These are phyloP conservation scores for Geosmithia putterillii DNA, from an alignment of 2,329 filamentous ascomycete genomes.

Conservation along the genomic window DNA sequence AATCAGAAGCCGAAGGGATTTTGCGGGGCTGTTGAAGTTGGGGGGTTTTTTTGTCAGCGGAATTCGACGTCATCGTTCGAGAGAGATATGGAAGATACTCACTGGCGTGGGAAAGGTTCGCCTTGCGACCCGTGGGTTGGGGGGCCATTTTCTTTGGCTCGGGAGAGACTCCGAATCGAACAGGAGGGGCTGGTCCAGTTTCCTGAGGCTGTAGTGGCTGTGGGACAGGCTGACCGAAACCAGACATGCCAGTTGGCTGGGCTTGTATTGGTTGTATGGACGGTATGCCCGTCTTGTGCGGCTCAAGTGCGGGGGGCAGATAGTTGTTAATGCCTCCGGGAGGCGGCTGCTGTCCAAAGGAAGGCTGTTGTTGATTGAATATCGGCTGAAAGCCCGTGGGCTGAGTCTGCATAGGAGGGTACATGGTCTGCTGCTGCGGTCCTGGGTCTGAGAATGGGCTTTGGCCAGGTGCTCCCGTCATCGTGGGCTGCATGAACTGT, in stretches of 20 bases:
- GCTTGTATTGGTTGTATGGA: slow-evolving; percentile 25
- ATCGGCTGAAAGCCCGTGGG: slow-evolving; percentile 46
- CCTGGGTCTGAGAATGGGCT: slow-evolving; percentile 25
- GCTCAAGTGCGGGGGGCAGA: slow-evolving; percentile 47
- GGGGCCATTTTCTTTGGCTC: slow-evolving; percentile 66
- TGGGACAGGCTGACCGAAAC: slow-evolving; percentile 27
- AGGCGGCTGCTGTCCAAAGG: slow-evolving; percentile 28
- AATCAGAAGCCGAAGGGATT: slow-evolving; percentile 40
- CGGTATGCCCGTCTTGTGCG: slow-evolving; percentile 45
- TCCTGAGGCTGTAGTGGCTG: slow-evolving; percentile 34
- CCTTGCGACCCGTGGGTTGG: slow-evolving; percentile 79
- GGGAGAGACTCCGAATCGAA: slow-evolving; percentile 72
- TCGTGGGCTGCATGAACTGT: slow-evolving; percentile 34
- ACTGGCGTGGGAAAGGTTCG: slow-evolving; percentile 92
- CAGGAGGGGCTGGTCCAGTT: slow-evolving; percentile 63
- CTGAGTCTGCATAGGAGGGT: slow-evolving; percentile 43
- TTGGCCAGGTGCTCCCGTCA: slow-evolving; percentile 29
- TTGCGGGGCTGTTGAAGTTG: slow-evolving; percentile 32
- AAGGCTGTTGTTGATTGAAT: slow-evolving; percentile 33
- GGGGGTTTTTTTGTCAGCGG: slow-evolving; percentile 6
- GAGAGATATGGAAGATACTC: slow-evolving; percentile 36
- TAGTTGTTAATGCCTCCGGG: slow-evolving; percentile 40
- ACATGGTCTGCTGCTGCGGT: slow-evolving; percentile 18
- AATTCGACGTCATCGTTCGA: not conserved
- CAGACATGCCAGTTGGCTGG: slow-evolving; percentile 37